These are phyloP conservation scores for Meyerozyma sp. DNA, from an alignment of 1,139 yeast species.

Conservation along the genomic window DNA sequence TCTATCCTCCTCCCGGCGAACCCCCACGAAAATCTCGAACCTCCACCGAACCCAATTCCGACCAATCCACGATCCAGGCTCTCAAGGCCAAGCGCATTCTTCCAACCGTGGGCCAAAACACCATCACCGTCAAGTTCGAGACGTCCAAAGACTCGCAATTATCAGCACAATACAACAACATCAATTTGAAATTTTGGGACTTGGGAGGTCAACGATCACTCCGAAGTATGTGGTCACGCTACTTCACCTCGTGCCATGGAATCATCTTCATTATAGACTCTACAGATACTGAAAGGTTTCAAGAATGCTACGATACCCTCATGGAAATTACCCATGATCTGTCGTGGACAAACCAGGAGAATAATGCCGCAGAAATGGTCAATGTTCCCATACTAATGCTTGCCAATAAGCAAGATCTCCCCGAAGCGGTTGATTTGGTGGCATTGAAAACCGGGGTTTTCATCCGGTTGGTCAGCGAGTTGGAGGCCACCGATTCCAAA, in stretches of 20 bases:
- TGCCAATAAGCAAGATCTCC: slow-evolving; percentile 92
- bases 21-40: slow-evolving; percentile 1
- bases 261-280: slow-evolving; percentile 90
- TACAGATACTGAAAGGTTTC: slow-evolving; percentile 73
- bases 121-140: slow-evolving; percentile 39
- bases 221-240: slow-evolving; percentile 81
- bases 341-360: slow-evolving; percentile 30
- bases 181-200: slow-evolving; percentile 84
- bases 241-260: slow-evolving; percentile 83
- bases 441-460: slow-evolving; percentile 75
- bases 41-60: slow-evolving; percentile 7
- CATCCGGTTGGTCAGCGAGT: slow-evolving; percentile 70
- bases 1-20: slow-evolving; percentile 29
- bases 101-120: slow-evolving; percentile 47
- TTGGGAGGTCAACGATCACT: slow-evolving; percentile 89
- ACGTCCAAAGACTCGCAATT: slow-evolving; percentile 19
- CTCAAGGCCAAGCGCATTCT: slow-evolving; percentile 50
- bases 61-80: slow-evolving; percentile 11
- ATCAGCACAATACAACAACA: slow-evolving; percentile 39
- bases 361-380: slow-evolving; percentile 27
- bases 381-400: slow-evolving; percentile 87
- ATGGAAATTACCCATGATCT: slow-evolving; percentile 39
- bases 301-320: slow-evolving; percentile 72
- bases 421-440: slow-evolving; percentile 67
- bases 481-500: slow-evolving; percentile 87